A percentile compares a stretch with the other conserved stretches of the same genome.
These are phyloP conservation scores for Acorus gramineus DNA, from an alignment of 106 monocot species.

Conservation along the genomic window DNA sequence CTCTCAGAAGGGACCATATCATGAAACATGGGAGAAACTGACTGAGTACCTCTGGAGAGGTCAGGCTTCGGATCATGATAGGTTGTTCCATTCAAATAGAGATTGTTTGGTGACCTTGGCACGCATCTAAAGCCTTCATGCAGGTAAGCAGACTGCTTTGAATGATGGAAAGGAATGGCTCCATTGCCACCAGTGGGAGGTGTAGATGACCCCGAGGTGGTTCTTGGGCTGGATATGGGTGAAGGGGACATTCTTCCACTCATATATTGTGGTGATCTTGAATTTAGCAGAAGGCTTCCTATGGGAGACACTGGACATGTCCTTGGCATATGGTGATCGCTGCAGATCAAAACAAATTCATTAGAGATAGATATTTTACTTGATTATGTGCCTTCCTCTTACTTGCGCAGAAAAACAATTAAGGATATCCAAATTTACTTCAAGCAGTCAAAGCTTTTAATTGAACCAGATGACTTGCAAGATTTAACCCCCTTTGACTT, in stretches of 20 bases:
- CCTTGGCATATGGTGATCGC: conserved; percentile 35
- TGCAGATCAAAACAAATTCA: conserved; percentile 14
- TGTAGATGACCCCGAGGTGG: conserved; percentile 80
- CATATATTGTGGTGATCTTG: conserved; percentile 49
- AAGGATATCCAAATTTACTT: too few species aligned
- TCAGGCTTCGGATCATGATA: conserved; percentile 22
- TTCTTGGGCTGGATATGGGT: conserved; percentile 83
- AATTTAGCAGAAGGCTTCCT: conserved; percentile 64
- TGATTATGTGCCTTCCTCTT: too few species aligned
- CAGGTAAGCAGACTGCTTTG: conserved; percentile 21
- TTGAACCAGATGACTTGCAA: too few species aligned
- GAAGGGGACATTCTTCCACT: conserved; percentile 81
- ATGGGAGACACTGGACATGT: conserved; percentile 88
- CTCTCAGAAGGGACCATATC: conserved; percentile 30
- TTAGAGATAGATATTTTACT: too few species aligned
- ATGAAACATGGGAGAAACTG: conserved; percentile 12
- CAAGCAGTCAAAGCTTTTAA: too few species aligned
- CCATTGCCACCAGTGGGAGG: conserved; percentile 69
- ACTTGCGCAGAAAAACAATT: too few species aligned
- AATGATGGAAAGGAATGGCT: conserved; percentile 45
- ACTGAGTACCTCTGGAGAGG: conserved; percentile 24
- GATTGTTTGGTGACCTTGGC: conserved; percentile 20
- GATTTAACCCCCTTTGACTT: too few species aligned
- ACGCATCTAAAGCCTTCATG: conserved; percentile 18
- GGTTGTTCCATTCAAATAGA: conserved; percentile 10